phyloP scores from a whole-genome alignment of 306 rosid species.

The Vigna hirtella region DNA sequence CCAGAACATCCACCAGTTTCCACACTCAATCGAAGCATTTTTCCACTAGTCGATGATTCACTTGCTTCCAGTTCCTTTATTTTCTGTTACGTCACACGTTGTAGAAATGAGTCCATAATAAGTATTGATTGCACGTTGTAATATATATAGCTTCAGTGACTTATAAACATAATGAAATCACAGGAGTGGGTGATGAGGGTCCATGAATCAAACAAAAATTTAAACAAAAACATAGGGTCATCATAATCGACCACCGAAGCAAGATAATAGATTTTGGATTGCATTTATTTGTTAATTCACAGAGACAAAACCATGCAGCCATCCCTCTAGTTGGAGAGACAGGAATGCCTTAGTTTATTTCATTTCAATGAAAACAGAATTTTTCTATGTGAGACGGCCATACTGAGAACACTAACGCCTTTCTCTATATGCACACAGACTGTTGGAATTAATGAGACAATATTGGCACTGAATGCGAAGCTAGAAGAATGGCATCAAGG shows the following conservation, averaged over 20 bases:
- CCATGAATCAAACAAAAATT: slow-evolving; percentile 2
- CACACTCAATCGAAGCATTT: slow-evolving; percentile 83
- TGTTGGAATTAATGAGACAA: background rate
- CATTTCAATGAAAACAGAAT: background rate
- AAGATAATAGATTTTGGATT: background rate
- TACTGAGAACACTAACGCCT: background rate
- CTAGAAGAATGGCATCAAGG: background rate
- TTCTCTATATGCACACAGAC: background rate
- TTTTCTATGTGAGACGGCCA: background rate
- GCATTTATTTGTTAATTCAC: background rate
- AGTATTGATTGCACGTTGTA: background rate
- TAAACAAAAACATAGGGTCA: background rate
- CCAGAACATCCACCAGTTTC: slow-evolving; percentile 99
- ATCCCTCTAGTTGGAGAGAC: background rate
- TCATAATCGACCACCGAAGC: background rate
- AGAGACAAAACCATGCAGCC: background rate
- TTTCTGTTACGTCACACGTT: slow-evolving; percentile 54
- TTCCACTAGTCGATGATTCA: slow-evolving; percentile 56
- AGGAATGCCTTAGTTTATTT: background rate
- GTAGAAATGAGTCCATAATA: background rate
- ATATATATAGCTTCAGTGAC: background rate
- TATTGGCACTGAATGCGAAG: background rate
- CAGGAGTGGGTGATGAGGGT: background rate
- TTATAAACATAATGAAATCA: background rate
- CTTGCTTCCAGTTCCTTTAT: slow-evolving; percentile 73